phyloP scores from a whole-genome alignment of 805 yeast species.

The Pichia nakasei region DNA sequence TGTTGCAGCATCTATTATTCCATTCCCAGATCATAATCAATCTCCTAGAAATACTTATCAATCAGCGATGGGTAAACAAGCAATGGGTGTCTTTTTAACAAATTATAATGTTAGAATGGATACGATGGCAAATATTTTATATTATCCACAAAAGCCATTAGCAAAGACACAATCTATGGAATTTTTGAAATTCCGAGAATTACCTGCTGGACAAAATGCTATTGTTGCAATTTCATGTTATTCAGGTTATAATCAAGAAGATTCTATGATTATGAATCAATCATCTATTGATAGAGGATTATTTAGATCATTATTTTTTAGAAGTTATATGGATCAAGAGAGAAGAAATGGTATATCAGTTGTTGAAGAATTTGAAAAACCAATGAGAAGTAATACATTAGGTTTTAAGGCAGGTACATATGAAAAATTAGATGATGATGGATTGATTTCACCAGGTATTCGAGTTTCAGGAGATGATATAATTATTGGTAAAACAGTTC shows the following conservation, averaged over 20 bases:
- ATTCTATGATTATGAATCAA: slow-evolving; percentile 99
- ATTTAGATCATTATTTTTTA: slow-evolving; percentile 89
- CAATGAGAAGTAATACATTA: slow-evolving; percentile 87
- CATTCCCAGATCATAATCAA: slow-evolving; percentile 99
- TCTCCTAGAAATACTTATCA: slow-evolving; percentile 99
- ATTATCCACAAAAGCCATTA: slow-evolving; percentile 95
- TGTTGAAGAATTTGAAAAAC: slow-evolving; percentile 96
- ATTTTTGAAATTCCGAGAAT: slow-evolving; percentile 89
- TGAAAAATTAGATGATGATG: slow-evolving; percentile 97
- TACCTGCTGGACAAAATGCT: slow-evolving; percentile 99
- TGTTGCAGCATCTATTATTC: slow-evolving; percentile 97
- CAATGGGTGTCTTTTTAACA: slow-evolving; percentile 97
- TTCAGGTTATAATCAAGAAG: slow-evolving; percentile 98
- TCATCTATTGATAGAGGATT: slow-evolving; percentile 94
- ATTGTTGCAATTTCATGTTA: slow-evolving; percentile 97
- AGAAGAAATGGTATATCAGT: slow-evolving; percentile 98
- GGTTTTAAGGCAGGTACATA: slow-evolving; percentile 97
- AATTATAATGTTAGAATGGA: slow-evolving; percentile 97
- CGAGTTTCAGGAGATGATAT: slow-evolving; percentile 99
- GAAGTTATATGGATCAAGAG: slow-evolving; percentile 98
- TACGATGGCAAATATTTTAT: slow-evolving; percentile 96
- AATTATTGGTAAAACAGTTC: slow-evolving; percentile 97
- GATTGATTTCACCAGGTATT: slow-evolving; percentile 95
- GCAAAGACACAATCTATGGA: slow-evolving; percentile 99
- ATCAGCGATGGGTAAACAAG: slow-evolving; percentile 99